phyloP scores from a whole-genome alignment of 2,329 filamentous ascomycete species.

The Bimuria novae-zelandiae region DNA sequence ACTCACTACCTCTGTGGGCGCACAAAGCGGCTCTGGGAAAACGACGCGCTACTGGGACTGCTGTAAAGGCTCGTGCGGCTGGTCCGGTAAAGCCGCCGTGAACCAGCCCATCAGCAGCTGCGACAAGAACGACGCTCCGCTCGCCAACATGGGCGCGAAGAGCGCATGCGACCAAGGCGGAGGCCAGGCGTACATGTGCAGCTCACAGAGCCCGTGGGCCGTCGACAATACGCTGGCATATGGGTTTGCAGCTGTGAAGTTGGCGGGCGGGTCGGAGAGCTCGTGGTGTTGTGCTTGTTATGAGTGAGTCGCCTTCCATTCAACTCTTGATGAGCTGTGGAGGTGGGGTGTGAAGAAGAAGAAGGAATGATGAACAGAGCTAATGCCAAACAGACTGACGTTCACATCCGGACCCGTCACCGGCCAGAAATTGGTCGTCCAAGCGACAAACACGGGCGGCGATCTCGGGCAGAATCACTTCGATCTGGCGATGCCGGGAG shows the following conservation, averaged over 20 bases:
- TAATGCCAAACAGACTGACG: conserved; percentile 50
- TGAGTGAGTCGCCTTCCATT: conserved; percentile 41
- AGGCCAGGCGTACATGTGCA: conserved; percentile 63
- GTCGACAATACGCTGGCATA: conserved; percentile 63
- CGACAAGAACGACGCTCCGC: conserved; percentile 59
- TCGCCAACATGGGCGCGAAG: conserved; percentile 56
- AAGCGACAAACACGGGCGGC: conserved; percentile 64
- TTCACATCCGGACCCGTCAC: conserved; percentile 60
- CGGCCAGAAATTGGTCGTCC: conserved; percentile 67
- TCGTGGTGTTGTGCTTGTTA: conserved; percentile 71
- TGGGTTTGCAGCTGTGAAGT: conserved; percentile 66
- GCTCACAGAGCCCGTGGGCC: conserved; percentile 65
- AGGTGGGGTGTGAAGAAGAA: no score
- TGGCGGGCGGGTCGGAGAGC: conserved; percentile 58
- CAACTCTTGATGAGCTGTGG: background rate
- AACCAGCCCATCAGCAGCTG: conserved; percentile 59
- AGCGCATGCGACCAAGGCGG: conserved; percentile 61
- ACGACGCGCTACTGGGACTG: conserved; percentile 59
- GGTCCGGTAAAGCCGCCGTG: conserved; percentile 62
- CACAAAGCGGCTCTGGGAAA: conserved; percentile 33
- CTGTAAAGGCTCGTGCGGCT: conserved; percentile 70
- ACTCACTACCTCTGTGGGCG: conserved; percentile 30
- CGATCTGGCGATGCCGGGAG: conserved; percentile 45
- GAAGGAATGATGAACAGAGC: no score
- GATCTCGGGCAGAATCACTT: conserved; percentile 45